phyloP scores from a whole-genome alignment of 2,329 filamentous ascomycete genomes.

The Exophiala oligosperma region DNA sequence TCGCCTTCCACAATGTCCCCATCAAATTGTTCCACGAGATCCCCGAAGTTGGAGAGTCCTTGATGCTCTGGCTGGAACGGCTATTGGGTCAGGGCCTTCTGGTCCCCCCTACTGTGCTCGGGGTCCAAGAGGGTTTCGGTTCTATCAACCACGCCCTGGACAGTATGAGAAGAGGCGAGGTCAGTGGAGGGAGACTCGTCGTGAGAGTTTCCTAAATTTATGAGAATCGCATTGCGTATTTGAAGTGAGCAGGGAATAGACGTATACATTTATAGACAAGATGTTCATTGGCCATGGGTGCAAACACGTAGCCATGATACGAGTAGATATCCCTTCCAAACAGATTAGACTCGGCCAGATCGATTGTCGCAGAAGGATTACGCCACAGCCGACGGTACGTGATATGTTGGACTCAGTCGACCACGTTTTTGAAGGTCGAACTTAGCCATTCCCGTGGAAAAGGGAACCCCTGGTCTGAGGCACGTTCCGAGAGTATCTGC shows the following conservation, averaged over 20 bases:
- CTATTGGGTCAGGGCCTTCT: constrained; percentile 58
- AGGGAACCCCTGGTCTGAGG: too few species aligned
- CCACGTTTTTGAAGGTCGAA: too few species aligned
- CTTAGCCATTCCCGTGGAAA: too few species aligned
- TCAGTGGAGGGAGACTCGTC: constrained; percentile 70
- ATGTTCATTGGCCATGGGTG: too few species aligned
- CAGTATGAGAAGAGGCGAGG: constrained; percentile 63
- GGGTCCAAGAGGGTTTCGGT: constrained; percentile 60
- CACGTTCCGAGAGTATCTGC: too few species aligned
- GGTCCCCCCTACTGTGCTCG: constrained; percentile 64
- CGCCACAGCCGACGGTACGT: too few species aligned
- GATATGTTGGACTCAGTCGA: too few species aligned
- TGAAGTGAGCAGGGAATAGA: background rate
- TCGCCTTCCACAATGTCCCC: constrained; percentile 62
- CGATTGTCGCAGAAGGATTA: too few species aligned
- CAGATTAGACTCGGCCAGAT: too few species aligned
- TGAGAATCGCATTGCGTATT: background rate
- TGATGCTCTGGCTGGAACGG: constrained; percentile 67
- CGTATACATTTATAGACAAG: too few species aligned
- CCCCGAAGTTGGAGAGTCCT: constrained; percentile 60
- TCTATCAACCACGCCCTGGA: constrained; percentile 70
- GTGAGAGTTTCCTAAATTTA: constrained; percentile 39
- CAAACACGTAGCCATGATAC: too few species aligned
- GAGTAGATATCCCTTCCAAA: too few species aligned
- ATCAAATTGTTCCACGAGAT: constrained; percentile 76